Percentiles rank a stretch among this genome's conserved stretches.
These are phyloP conservation scores for Diphasiastrum complanatum DNA, from an alignment of 83 land plant species.

Conservation along the genomic window DNA sequence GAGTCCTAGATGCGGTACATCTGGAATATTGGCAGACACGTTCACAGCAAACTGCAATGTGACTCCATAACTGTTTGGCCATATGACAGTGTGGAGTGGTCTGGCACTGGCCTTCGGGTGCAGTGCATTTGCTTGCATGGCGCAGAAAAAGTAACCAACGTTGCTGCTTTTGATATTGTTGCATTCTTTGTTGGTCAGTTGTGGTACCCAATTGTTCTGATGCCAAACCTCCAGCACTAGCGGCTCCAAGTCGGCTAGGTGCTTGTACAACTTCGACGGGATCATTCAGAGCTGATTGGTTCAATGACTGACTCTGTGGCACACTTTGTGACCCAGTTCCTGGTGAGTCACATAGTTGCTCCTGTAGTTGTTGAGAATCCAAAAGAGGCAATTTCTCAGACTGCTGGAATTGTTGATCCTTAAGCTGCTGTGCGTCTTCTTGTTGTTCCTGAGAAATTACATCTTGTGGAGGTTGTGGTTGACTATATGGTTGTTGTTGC, in stretches of 20 bases:
- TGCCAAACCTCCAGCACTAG: too few species aligned
- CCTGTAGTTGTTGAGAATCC: conserved; percentile 23
- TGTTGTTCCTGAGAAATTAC: background rate
- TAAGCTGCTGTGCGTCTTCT: background rate
- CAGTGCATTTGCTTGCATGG: conserved; percentile 72
- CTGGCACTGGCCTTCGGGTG: conserved; percentile 59
- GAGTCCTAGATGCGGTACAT: conserved; percentile 42
- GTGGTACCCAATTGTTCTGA: too few species aligned
- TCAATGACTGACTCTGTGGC: too few species aligned
- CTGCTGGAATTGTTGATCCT: too few species aligned
- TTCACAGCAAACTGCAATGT: conserved; percentile 41
- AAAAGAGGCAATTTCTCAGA: too few species aligned
- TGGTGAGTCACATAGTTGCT: too few species aligned
- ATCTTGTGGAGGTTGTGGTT: background rate
- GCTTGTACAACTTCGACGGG: too few species aligned
- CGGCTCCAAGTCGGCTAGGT: too few species aligned
- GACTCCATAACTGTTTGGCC: conserved; percentile 52
- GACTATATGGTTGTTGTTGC: background rate
- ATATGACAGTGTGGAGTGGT: conserved; percentile 44
- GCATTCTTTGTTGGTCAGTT: too few species aligned
- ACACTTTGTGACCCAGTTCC: background rate
- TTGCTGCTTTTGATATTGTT: conserved; percentile 48
- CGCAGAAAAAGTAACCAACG: conserved; percentile 70
- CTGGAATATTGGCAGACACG: conserved; percentile 47
- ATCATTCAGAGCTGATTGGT: too few species aligned